Evolutionary conservation across 1,284 basidiomycete genomes (phyloP).

Genomic region (Trametes pubescens): DNA sequence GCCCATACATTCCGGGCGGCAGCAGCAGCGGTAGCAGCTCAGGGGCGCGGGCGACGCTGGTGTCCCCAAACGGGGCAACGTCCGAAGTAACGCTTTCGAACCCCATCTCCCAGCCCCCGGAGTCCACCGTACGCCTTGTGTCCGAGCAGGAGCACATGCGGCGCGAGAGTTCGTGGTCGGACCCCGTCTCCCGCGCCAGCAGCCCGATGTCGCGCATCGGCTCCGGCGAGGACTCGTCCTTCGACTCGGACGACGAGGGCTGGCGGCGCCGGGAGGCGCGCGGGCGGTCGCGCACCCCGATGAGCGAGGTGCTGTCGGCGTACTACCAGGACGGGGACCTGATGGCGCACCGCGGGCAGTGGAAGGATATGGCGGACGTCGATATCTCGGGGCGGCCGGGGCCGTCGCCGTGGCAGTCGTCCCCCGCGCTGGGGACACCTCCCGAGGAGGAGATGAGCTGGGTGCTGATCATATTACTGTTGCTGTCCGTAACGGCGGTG

Average conservation of each 20-base stretch:
- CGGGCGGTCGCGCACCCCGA: conserved; percentile 31
- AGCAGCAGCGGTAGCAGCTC: background rate
- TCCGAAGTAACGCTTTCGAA: conserved; percentile 34
- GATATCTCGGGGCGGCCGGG: conserved; percentile 15
- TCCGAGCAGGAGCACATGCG: conserved; percentile 33
- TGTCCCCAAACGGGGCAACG: conserved; percentile 30
- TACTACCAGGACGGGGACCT: conserved; percentile 34
- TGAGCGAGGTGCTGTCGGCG: conserved; percentile 40
- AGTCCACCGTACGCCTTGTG: conserved; percentile 44
- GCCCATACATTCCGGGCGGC: conserved; percentile 22
- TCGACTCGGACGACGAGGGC: conserved; percentile 22
- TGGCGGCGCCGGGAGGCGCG: conserved; percentile 13
- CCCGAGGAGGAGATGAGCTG: conserved; percentile 59
- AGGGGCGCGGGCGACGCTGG: conserved; percentile 23
- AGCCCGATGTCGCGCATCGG: conserved; percentile 10
- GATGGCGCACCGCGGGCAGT: conserved; percentile 8
- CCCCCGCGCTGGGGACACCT: too few relatives aligned
- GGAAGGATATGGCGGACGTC: conserved; percentile 19
- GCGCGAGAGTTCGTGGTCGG: conserved; percentile 22
- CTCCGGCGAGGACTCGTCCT: conserved; percentile 22
- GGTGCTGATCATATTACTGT: conserved; percentile 61
- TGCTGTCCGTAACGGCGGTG: conserved; percentile 72
- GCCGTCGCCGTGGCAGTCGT: conserved; percentile 7
- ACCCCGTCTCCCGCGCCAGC: conserved; percentile 9
- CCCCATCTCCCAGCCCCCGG: conserved; percentile 26